Evolutionary conservation across 305 asterid species (phyloP).

Genomic region (Fraxinus angustifolia): DNA sequence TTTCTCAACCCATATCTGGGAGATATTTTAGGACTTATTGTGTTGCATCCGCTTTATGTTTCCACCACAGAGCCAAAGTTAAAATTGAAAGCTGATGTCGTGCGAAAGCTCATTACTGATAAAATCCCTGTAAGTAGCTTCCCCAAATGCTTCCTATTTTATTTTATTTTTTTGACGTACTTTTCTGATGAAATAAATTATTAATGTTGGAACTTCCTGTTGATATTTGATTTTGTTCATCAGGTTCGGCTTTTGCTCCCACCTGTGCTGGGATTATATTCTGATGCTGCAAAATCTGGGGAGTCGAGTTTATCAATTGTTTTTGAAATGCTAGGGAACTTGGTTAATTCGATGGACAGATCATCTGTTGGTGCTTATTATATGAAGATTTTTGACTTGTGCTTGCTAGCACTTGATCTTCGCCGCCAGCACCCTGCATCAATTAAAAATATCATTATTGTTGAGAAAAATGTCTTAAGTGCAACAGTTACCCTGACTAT

Average conservation of each 20-base stretch:
- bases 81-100: conserved; percentile 57
- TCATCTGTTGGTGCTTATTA: conserved; percentile 63
- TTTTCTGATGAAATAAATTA: neutral
- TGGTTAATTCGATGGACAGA: conserved; percentile 74
- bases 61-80: conserved; percentile 49
- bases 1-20: conserved; percentile 73
- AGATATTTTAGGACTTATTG: conserved; percentile 58
- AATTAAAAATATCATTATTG: conserved; percentile 46
- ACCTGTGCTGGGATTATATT: conserved; percentile 54
- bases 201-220: conserved; percentile 7
- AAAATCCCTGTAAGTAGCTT: conserved; percentile 70
- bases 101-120: conserved; percentile 72
- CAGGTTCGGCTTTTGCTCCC: conserved; percentile 93
- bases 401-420: conserved; percentile 87
- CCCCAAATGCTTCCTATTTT: neutral
- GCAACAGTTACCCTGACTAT: conserved; percentile 61
- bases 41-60: conserved; percentile 58
- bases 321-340: conserved; percentile 68
- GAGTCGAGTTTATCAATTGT: conserved; percentile 60
- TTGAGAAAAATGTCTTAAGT: conserved; percentile 64
- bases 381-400: conserved; percentile 67
- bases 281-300: conserved; percentile 59
- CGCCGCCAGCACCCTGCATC: conserved; percentile 63
- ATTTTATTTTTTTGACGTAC: neutral
- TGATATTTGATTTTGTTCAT: conserved; percentile 22